Evolutionary conservation across 164 flowering plant species (phyloP), one percentile per base, ranked within the genome.

Genomic region (Vitis vinifera): DNA sequence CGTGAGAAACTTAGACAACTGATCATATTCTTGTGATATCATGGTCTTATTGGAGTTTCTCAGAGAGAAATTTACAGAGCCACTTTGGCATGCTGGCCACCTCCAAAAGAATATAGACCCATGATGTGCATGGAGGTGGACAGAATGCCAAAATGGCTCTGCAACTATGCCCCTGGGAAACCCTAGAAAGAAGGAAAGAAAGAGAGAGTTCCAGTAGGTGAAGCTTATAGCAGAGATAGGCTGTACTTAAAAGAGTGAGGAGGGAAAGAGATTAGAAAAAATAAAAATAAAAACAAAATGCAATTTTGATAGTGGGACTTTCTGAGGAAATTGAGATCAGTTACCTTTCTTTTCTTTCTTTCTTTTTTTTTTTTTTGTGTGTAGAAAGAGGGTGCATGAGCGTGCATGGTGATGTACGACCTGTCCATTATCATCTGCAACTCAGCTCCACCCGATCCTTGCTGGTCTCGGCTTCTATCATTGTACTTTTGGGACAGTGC

Each of bases 111-210:
- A 6, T 14, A 8, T 2, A 15, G 12, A 4, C 15, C 14, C 10
- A 10, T 29, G 31, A 16, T 44, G 59, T 23, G 13, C 2, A 73
- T 73, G 85, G 82, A 82, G 85, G 82, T 82, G 77, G 82, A 82
- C 85, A 82, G 85, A 82, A 82, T 82, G 85, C 85, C 85, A 82
- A 82, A 82, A 52, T 68, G 77, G 63, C 80, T 76, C 77, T 79
- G 80, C 71, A 82, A 77, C 59, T 65, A 70, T 17, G 57, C 71
- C 78, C 52, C 74, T 72, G 77, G 70, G 64, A 79, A 75, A 77
- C 78, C 76, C 70, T 31, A 53, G 55, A 67, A 68, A 56, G 59
- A 49, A 17, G n/a, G 37, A 58, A 27, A 60, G 37, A 61, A 17
- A 66, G n/a, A 59, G 68, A 74, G 37, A 44, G 65, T 51, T 9